A percentile compares a stretch with the other conserved stretches of the same genome.
Evolutionary conservation across 31 red algal species (phyloP).

Genomic region (Odonthalia washingtoniensis): DNA sequence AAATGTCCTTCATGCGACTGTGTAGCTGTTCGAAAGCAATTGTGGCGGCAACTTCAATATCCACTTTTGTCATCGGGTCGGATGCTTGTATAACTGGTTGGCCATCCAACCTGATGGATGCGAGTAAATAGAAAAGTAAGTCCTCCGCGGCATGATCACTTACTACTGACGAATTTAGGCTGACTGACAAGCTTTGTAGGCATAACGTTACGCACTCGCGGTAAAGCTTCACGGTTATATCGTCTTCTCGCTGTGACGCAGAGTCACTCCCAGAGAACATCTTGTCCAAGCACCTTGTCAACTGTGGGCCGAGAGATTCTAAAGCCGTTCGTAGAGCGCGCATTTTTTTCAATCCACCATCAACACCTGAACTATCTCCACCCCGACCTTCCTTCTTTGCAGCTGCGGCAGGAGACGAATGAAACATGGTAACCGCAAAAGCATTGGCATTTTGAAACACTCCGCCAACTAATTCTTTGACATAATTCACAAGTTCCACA

Average conservation of each 20-base stretch:
- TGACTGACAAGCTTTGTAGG: conserved; percentile 50
- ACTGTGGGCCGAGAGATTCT: conserved; percentile 60
- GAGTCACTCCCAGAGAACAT: conserved; percentile 34
- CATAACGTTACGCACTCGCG: conserved; percentile 51
- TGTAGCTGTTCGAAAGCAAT: conserved; percentile 60
- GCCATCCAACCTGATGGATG: conserved; percentile 55
- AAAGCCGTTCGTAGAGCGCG: conserved; percentile 34
- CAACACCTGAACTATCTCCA: background rate
- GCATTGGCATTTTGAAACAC: conserved; percentile 28
- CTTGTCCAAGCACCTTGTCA: conserved; percentile 40
- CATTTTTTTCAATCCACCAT: conserved; percentile 8
- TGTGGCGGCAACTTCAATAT: conserved; percentile 64
- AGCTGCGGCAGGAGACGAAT: background rate
- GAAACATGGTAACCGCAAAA: conserved; percentile 45
- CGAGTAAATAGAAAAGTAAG: conserved; percentile 60
- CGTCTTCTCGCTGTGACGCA: conserved; percentile 9
- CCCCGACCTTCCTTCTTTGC: background rate
- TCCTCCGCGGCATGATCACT: conserved; percentile 42
- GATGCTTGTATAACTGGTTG: conserved; percentile 48
- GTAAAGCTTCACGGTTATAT: conserved; percentile 31
- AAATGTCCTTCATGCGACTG: conserved; percentile 3
- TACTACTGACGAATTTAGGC: conserved; percentile 42
- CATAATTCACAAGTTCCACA: conserved; percentile 45
- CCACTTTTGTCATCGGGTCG: conserved; percentile 53
- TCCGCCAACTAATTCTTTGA: conserved; percentile 39